Conservation (phyloP, 148 eudicot species). For the Rhododendron simsii region DNA sequence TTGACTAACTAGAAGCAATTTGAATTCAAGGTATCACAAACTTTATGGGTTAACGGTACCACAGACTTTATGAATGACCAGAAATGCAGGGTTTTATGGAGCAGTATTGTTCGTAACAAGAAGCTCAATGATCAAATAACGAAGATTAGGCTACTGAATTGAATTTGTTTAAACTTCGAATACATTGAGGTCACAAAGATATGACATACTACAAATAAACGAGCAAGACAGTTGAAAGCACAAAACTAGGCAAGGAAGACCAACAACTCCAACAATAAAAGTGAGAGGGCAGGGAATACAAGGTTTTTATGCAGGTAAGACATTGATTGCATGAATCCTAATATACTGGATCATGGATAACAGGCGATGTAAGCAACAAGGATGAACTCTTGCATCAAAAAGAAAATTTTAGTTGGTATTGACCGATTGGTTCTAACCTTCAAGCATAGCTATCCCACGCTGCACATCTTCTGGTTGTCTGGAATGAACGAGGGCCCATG, state of each 20-base stretch:
- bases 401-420: not conserved
- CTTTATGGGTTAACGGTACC: not conserved
- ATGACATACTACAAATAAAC: not conserved
- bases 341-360: not conserved
- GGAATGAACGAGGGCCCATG: conserved; percentile 89
- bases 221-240: not conserved
- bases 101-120: not conserved
- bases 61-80: not conserved
- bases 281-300: not conserved
- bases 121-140: not conserved
- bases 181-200: not conserved
- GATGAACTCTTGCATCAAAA: not conserved
- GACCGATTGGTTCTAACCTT: conserved; percentile 37
- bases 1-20: not conserved
- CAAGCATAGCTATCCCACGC: conserved; percentile 92
- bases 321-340: not conserved
- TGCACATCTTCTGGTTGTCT: conserved; percentile 71
- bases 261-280: not conserved
- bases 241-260: not conserved
- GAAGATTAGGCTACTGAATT: not conserved
- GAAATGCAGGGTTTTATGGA: not conserved
- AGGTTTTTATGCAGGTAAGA: not conserved
- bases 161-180: not conserved
- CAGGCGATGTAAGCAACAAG: not conserved
- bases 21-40: not conserved